Conservation (phyloP, 2,329 filamentous ascomycete genomes). For the Fusarium sp. region DNA sequence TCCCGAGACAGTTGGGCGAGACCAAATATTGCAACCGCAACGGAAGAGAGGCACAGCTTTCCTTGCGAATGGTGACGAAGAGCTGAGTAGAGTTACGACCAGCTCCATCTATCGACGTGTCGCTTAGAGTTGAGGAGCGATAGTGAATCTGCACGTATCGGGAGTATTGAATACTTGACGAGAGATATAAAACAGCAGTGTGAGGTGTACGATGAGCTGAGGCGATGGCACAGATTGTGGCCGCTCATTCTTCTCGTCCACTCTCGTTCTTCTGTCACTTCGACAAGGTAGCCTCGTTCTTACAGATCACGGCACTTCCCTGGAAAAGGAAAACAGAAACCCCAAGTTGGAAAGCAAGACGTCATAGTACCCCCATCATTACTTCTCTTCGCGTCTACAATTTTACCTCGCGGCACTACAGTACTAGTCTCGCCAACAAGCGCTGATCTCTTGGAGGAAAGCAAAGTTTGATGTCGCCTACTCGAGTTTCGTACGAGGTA, state of each 20-base stretch:
- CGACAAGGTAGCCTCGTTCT: slow-evolving; percentile 21
- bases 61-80: slow-evolving; percentile 20
- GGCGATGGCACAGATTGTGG: slow-evolving; percentile 24
- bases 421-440: background rate
- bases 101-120: slow-evolving; percentile 41
- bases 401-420: slow-evolving; percentile 10
- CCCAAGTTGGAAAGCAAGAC: slow-evolving; percentile 8
- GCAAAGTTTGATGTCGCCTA: slow-evolving; percentile 25
- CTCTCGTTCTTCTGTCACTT: slow-evolving; percentile 17
- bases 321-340: slow-evolving; percentile 14
- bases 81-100: slow-evolving; percentile 20
- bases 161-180: slow-evolving; percentile 38
- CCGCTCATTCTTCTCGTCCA: slow-evolving; percentile 23
- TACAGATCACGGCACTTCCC: slow-evolving; percentile 15
- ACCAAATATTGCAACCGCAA: slow-evolving; percentile 28
- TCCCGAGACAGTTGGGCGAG: slow-evolving; percentile 32
- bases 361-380: slow-evolving; percentile 23
- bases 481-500: slow-evolving; percentile 21
- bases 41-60: slow-evolving; percentile 22
- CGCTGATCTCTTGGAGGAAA: slow-evolving; percentile 29
- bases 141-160: slow-evolving; percentile 20
- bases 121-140: slow-evolving; percentile 34
- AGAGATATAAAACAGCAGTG: slow-evolving; percentile 37
- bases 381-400: background rate
- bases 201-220: slow-evolving; percentile 27